phyloP scores from a whole-genome alignment of 768 basidiomycete genomes.

The Trametes sanguinea region DNA sequence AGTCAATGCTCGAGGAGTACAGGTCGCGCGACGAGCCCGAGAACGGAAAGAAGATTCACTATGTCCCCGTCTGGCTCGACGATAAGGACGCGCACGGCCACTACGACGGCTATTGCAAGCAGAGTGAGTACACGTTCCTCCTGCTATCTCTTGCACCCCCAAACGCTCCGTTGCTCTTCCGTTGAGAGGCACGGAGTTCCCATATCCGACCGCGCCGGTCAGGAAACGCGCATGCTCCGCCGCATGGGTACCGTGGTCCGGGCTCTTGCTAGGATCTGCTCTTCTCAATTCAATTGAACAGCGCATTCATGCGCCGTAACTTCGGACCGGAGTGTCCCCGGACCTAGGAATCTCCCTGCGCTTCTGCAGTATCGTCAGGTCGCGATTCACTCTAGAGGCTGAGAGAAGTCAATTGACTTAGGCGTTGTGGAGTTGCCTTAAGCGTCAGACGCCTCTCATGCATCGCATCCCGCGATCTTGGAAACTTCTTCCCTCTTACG shows the following conservation, averaged over 20 bases:
- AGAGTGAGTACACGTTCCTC: conserved; percentile 59
- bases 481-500: conserved; percentile 16
- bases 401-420: not conserved
- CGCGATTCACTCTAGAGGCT: not conserved
- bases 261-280: not conserved
- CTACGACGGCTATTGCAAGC: conserved; percentile 98
- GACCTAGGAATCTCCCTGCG: not conserved
- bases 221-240: conserved; percentile 1
- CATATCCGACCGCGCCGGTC: conserved; percentile 5
- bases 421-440: conserved; percentile 1
- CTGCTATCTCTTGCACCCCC: conserved; percentile 2
- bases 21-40: conserved; percentile 59
- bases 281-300: not conserved
- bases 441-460: not conserved
- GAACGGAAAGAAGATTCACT: conserved; percentile 58
- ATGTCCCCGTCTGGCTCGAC: conserved; percentile 90
- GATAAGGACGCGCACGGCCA: conserved; percentile 89
- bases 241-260: conserved; percentile 10
- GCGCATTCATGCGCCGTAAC: not conserved
- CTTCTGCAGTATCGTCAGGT: conserved; percentile 4
- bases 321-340: conserved; percentile 14
- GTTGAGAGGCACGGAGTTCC: not conserved
- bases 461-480: not conserved
- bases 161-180: conserved; percentile 2
- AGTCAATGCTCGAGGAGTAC: conserved; percentile 64